A percentile compares a stretch with the other conserved stretches of the same genome.
Conservation (phyloP, 1,284 basidiomycete genomes). For the Cutaneotrichosporon sp. region DNA sequence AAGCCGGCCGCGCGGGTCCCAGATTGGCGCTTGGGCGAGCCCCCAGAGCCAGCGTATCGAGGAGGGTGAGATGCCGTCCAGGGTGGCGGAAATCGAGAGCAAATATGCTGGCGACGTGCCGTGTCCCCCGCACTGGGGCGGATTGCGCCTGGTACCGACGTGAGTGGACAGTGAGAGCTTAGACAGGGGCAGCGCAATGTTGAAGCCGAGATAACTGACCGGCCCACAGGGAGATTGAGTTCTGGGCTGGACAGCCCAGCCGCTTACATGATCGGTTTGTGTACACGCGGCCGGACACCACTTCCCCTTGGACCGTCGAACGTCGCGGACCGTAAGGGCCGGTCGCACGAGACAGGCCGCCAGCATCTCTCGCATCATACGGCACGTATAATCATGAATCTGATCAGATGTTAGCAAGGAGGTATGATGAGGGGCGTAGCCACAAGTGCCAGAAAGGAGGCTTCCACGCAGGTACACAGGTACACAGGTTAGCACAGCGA, state of each 20-base stretch:
- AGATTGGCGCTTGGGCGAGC: slow-evolving; percentile 80
- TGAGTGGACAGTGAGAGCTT: slow-evolving; percentile 50
- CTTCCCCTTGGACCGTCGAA: slow-evolving; percentile 66
- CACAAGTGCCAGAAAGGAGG: no score
- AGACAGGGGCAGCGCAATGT: no score
- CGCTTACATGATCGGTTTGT: slow-evolving; percentile 82
- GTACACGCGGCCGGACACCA: slow-evolving; percentile 59
- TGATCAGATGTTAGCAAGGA: neutral
- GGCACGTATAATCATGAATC: neutral
- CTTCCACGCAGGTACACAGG: no score
- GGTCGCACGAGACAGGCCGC: no score
- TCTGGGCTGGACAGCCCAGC: slow-evolving; percentile 89
- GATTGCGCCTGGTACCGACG: slow-evolving; percentile 87
- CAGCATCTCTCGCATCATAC: no score
- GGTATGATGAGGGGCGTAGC: no score
- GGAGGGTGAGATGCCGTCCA: slow-evolving; percentile 63
- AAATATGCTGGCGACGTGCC: slow-evolving; percentile 64
- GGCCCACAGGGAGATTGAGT: slow-evolving; percentile 65
- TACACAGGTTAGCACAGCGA: no score
- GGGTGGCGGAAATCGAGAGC: slow-evolving; percentile 59
- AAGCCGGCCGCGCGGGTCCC: slow-evolving; percentile 73
- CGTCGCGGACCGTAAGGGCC: slow-evolving; percentile 63
- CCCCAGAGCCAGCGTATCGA: slow-evolving; percentile 69
- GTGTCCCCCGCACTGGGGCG: slow-evolving; percentile 91
- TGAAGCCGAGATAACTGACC: no score